Conservation (phyloP, 2,329 filamentous ascomycete genomes). For the Dothidotthia symphoricarpi region DNA sequence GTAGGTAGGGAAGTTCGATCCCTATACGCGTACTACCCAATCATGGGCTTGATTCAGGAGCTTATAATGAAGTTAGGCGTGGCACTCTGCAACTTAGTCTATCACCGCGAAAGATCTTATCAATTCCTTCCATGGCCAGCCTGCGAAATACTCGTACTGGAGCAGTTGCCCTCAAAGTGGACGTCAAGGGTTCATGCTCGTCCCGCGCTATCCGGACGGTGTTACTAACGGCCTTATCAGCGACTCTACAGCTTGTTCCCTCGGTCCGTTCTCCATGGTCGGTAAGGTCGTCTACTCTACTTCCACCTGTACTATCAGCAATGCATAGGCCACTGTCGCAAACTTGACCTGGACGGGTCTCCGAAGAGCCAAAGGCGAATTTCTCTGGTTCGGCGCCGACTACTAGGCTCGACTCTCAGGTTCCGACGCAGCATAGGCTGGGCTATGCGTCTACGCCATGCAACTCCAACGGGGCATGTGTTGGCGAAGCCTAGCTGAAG, state of each 20-base stretch:
- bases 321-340: slow-evolving; percentile 10
- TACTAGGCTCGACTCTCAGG: slow-evolving; percentile 8
- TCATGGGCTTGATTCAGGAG: not conserved
- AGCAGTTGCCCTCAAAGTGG: slow-evolving; percentile 29
- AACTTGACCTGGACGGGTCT: slow-evolving; percentile 16
- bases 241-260: slow-evolving; percentile 34
- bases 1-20: too few species aligned
- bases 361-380: slow-evolving; percentile 6
- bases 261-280: slow-evolving; percentile 8
- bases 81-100: slow-evolving; percentile 19
- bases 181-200: slow-evolving; percentile 22
- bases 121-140: slow-evolving; percentile 23
- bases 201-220: slow-evolving; percentile 35
- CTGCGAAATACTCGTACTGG: slow-evolving; percentile 26
- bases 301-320: slow-evolving; percentile 5
- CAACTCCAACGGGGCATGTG: slow-evolving; percentile 8
- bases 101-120: slow-evolving; percentile 21
- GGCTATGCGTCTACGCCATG: slow-evolving; percentile 11
- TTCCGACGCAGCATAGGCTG: not conserved
- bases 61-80: slow-evolving; percentile 23
- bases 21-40: too few species aligned
- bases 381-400: slow-evolving; percentile 15
- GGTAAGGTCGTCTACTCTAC: slow-evolving; percentile 8
- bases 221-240: slow-evolving; percentile 41
- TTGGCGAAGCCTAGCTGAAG: slow-evolving; percentile 12